Conservation (phyloP, 2,329 filamentous ascomycete genomes). For the Aspergillus sojae region DNA sequence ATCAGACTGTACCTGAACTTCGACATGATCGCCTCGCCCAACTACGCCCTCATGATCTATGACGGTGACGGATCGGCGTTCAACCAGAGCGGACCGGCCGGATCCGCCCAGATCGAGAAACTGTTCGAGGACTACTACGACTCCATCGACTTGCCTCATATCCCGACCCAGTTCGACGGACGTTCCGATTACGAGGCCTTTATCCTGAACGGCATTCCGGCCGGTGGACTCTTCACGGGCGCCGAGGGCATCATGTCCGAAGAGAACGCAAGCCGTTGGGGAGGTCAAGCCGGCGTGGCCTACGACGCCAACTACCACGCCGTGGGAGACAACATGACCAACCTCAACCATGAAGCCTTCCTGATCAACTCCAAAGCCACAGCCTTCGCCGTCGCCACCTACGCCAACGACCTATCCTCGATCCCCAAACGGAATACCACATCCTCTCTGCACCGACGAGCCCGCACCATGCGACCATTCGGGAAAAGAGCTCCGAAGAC, state of each 20-base stretch:
- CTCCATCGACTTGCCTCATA: conserved; percentile 64
- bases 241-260: conserved; percentile 75
- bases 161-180: conserved; percentile 74
- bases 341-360: conserved; percentile 49
- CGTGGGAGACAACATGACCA: conserved; percentile 55
- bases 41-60: conserved; percentile 59
- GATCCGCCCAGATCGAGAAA: conserved; percentile 69
- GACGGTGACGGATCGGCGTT: conserved; percentile 51
- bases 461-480: conserved; percentile 2
- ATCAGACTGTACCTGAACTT: conserved; percentile 71
- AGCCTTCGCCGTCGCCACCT: conserved; percentile 31
- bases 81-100: conserved; percentile 58
- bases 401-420: conserved; percentile 25
- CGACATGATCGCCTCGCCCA: conserved; percentile 71
- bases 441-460: not conserved
- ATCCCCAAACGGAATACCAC: conserved; percentile 23
- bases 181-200: conserved; percentile 80
- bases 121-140: conserved; percentile 71
- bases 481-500: conserved; percentile 10
- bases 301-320: conserved; percentile 62
- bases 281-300: conserved; percentile 65
- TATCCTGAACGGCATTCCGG: conserved; percentile 71
- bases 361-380: conserved; percentile 30
- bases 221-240: conserved; percentile 75
- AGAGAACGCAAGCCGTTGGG: conserved; percentile 67